Base-by-base conservation (phyloP, 257 asterid genomes). In the Gardenia jasminoides region DNA sequence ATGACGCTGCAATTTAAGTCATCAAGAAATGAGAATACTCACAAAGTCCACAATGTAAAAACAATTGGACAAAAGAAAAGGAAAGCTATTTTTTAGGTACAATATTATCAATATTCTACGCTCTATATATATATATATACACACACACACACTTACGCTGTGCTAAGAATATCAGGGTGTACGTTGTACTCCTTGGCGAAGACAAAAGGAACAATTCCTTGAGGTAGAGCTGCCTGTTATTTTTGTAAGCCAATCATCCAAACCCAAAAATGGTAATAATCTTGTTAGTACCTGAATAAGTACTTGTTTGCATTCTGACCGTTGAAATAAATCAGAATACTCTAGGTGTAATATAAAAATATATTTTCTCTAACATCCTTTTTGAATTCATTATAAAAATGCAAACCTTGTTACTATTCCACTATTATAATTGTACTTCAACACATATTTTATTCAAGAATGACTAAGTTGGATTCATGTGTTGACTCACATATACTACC, bases 151-250 rank as follows among this genome's bases (percentile, higher is more conserved):
- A 69, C 84, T 82, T 67, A 87, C 90, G 69, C 88, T 24, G 88
- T 87, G 87, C 88, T 87, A 61, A 87, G 88, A 73, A 84, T 84
- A 75, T 87, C 85, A 75, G 88, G 87, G 76, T 87, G 88, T 76
- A 87, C 85, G 72, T 87, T 87, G 83, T 86, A 86, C 76, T 86
- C 90, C 86, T 86, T 86, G 22, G 90, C 90, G 64, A 86, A 86
- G 80, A 86, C 90, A 82, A 86, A 86, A 20, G 90, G 90, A 54
- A 86, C 90, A 80, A 86, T 87, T 76, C 90, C 90, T 87, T 87
- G 90, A 1, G 90, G 90, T 70, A 87, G 77, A 72, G 90, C 90
- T 67, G 88, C 85, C 88, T 87, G 90, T 81, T 28, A 17, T 17
- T 66, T 66, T 31, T 33, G 74, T 5, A 44, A 22, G 36, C 19